Evolutionary conservation across 331 rosid genomes (phyloP).

Genomic region (Acacia pycnantha): DNA sequence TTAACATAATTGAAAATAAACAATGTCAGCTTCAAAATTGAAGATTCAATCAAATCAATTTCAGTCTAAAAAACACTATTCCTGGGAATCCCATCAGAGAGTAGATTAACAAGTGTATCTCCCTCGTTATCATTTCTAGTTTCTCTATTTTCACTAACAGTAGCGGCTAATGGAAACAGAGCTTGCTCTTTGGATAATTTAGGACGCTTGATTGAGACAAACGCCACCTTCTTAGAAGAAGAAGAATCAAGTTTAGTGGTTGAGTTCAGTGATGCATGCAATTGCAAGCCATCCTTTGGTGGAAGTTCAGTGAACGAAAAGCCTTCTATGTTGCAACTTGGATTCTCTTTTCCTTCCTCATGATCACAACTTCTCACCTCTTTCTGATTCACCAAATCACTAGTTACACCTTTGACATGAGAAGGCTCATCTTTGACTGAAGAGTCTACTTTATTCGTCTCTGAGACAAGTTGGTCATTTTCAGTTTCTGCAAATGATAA

Average conservation of each 20-base stretch:
- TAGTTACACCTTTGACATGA: constrained; percentile 21
- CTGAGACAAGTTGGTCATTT: constrained; percentile 38
- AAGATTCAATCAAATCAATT: background rate
- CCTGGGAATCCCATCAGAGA: constrained; percentile 42
- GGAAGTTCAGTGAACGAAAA: constrained; percentile 22
- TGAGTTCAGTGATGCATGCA: constrained; percentile 29
- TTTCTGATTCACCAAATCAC: constrained; percentile 28
- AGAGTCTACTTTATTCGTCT: constrained; percentile 30
- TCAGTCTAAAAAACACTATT: constrained; percentile 44
- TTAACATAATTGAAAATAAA: background rate
- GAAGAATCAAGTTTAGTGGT: constrained; percentile 31
- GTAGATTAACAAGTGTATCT: constrained; percentile 50
- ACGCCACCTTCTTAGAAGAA: constrained; percentile 59
- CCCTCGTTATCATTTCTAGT: constrained; percentile 31
- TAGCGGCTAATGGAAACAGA: constrained; percentile 19
- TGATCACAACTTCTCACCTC: constrained; percentile 11
- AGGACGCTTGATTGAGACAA: constrained; percentile 56
- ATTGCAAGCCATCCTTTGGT: constrained; percentile 27
- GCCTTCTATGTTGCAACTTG: constrained; percentile 14
- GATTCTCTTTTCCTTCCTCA: constrained; percentile 25
- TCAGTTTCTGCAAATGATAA: constrained; percentile 13
- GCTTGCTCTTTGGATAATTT: constrained; percentile 10
- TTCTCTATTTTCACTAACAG: constrained; percentile 32
- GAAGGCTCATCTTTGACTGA: constrained; percentile 21
- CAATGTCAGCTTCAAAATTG: background rate